Percentiles rank a stretch among this genome's conserved stretches.
phyloP scores from a whole-genome alignment of 208 protist genomes.

The Trypanosoma mega region DNA sequence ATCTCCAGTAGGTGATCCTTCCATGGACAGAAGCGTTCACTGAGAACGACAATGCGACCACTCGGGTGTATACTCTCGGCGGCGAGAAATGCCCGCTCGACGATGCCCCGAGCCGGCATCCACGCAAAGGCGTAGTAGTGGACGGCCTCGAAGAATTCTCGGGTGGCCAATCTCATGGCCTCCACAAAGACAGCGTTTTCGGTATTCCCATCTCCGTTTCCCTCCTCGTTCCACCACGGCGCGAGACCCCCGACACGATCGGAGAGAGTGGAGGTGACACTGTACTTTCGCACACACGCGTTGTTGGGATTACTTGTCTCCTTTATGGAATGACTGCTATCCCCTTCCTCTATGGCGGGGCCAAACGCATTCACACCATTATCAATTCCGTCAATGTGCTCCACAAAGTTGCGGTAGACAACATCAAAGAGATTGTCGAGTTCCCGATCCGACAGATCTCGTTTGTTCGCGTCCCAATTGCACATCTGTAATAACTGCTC shows the following conservation, averaged over 20 bases:
- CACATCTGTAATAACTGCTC: conserved; percentile 41
- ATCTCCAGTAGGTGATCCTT: conserved; percentile 93
- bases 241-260: conserved; percentile 83
- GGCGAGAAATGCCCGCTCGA: conserved; percentile 67
- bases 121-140: conserved; percentile 83
- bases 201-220: conserved; percentile 31
- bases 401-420: conserved; percentile 89
- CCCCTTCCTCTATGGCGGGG: conserved; percentile 21
- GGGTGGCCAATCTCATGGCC: conserved; percentile 83
- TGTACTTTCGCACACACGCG: conserved; percentile 71
- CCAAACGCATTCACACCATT: conserved; percentile 91
- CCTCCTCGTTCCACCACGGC: conserved; percentile 88
- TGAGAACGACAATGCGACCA: conserved; percentile 84
- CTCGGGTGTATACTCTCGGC: conserved; percentile 42
- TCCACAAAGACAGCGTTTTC: conserved; percentile 78
- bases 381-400: conserved; percentile 94
- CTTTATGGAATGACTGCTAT: conserved; percentile 8
- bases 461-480: conserved; percentile 30
- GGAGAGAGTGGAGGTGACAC: conserved; percentile 66
- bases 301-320: conserved; percentile 22
- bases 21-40: conserved; percentile 86
- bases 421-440: conserved; percentile 77
- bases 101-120: conserved; percentile 89
- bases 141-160: conserved; percentile 87
- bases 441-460: conserved; percentile 37